Conservation (phyloP, 768 basidiomycete species). For the Rickenella mellea region DNA sequence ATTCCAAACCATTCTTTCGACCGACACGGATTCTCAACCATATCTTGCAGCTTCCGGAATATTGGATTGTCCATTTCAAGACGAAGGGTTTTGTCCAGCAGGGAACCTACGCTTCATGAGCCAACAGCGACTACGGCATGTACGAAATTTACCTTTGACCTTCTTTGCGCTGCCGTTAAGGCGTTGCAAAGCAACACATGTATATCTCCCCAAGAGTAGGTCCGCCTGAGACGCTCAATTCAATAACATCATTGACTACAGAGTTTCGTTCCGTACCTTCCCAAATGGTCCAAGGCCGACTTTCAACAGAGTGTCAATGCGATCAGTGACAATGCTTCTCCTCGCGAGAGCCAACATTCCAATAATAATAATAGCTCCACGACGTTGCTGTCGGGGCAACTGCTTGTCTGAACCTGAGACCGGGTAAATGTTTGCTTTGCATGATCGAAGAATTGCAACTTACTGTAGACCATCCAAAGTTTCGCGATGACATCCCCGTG, state of each 20-base stretch:
- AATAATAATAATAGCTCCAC: conserved; percentile 92
- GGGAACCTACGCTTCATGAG: conserved; percentile 47
- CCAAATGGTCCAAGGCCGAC: conserved; percentile 81
- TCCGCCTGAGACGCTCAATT: conserved; percentile 49
- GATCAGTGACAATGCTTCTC: conserved; percentile 66
- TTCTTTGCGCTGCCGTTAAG: conserved; percentile 95
- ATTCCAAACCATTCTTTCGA: conserved; percentile 95
- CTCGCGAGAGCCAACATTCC: conserved; percentile 92
- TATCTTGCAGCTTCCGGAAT: conserved; percentile 73
- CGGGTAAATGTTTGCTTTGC: background rate
- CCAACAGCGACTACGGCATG: conserved; percentile 1
- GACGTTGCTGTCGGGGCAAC: conserved; percentile 77
- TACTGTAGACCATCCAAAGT: conserved; percentile 95
- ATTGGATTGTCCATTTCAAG: conserved; percentile 81
- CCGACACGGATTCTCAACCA: conserved; percentile 71
- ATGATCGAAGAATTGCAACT: conserved; percentile 16
- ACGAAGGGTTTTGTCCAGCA: conserved; percentile 77
- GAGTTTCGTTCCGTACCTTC: conserved; percentile 40
- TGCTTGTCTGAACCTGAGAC: conserved; percentile 57
- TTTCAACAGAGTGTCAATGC: conserved; percentile 75
- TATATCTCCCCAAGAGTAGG: conserved; percentile 84
- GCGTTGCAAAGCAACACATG: conserved; percentile 86
- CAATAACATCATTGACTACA: background rate
- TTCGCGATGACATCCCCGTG: conserved; percentile 80
- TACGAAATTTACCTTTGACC: conserved; percentile 65